These are phyloP conservation scores for Funneliformis caledonium DNA, from an alignment of 371 early-diverging fungal species.

Conservation along the genomic window DNA sequence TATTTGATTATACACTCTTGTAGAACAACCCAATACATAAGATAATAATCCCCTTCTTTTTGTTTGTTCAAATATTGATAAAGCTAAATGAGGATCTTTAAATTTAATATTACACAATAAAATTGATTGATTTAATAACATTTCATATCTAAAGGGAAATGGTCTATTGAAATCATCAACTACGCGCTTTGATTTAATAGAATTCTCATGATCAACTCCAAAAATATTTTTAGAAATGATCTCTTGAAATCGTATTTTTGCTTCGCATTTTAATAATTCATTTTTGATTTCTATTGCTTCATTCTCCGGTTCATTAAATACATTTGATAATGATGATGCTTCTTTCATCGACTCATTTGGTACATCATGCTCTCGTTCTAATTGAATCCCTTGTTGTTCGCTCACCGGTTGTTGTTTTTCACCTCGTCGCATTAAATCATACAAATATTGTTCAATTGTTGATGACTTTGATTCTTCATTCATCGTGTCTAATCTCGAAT, in stretches of 20 bases:
- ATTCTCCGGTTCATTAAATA: background rate
- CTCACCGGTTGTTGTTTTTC: background rate
- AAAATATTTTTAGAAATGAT: constrained; percentile 13
- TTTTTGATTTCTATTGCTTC: background rate
- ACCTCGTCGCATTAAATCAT: background rate
- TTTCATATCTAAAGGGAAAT: constrained; percentile 4
- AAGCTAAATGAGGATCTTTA: constrained; percentile 35
- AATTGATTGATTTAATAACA: constrained; percentile 17
- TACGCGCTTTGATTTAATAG: background rate
- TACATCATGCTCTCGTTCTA: background rate
- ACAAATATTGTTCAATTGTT: background rate
- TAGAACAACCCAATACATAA: constrained; percentile 17
- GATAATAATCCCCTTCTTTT: constrained; percentile 28
- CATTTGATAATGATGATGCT: background rate
- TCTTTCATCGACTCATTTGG: background rate
- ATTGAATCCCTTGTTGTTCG: background rate
- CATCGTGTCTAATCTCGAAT: background rate
- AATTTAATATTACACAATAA: constrained; percentile 2
- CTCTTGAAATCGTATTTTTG: constrained; percentile 1
- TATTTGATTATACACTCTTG: constrained; percentile 30
- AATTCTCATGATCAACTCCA: background rate
- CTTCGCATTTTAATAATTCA: constrained; percentile 17
- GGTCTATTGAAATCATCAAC: background rate
- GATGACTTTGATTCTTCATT: background rate
- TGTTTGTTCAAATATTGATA: constrained; percentile 36